phyloP scores from a whole-genome alignment of 1,284 basidiomycete species.

The Cutaneotrichosporon sp. region DNA sequence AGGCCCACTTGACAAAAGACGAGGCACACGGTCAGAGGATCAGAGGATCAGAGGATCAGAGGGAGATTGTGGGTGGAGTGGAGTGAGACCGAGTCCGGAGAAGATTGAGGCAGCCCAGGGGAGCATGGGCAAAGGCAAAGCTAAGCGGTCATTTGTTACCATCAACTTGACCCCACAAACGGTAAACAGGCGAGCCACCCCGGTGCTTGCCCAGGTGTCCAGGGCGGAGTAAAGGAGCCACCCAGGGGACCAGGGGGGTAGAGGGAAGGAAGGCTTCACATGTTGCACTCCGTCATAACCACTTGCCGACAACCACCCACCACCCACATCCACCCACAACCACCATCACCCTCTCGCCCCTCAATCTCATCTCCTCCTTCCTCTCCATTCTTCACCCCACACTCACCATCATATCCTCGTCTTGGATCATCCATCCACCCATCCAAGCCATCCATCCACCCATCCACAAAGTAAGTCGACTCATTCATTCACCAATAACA shows the following conservation, averaged over 20 bases:
- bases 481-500: neutral
- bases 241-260: neutral
- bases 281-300: neutral
- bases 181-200: neutral
- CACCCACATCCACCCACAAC: too few relatives aligned
- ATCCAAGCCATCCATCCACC: constrained; percentile 17
- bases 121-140: too few relatives aligned
- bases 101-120: too few relatives aligned
- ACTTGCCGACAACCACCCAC: neutral
- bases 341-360: too few relatives aligned
- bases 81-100: too few relatives aligned
- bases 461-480: neutral
- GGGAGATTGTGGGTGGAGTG: too few relatives aligned
- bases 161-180: neutral
- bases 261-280: neutral
- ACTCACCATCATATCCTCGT: neutral
- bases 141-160: too few relatives aligned
- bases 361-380: constrained; percentile 1
- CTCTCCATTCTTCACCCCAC: constrained; percentile 8
- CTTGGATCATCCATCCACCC: constrained; percentile 1
- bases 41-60: too few relatives aligned
- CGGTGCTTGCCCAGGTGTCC: too few relatives aligned
- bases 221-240: too few relatives aligned
- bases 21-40: too few relatives aligned
- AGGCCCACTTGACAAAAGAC: too few relatives aligned